Conservation (phyloP, 768 basidiomycete species). For the Favolaschia claudopus region DNA sequence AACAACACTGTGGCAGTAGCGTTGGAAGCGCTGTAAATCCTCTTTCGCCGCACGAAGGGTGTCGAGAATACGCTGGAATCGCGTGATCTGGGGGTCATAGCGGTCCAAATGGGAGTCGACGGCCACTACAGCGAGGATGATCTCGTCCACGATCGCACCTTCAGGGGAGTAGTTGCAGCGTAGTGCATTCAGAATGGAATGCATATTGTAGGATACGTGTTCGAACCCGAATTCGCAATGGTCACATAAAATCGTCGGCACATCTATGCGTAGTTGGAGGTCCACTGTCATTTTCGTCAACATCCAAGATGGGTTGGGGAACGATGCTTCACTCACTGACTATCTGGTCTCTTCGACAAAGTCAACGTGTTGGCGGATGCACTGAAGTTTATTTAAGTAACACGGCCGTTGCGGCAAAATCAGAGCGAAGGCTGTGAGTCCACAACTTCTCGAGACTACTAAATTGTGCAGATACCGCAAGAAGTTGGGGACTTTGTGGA, state of each 20-base stretch:
- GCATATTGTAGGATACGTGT: background rate
- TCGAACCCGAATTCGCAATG: constrained; percentile 13
- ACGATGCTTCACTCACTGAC: background rate
- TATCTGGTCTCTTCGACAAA: no score
- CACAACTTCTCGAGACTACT: no score
- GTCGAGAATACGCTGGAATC: constrained; percentile 8
- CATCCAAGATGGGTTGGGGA: background rate
- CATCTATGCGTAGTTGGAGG: background rate
- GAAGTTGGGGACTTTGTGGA: no score
- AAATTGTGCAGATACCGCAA: no score
- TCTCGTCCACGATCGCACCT: background rate
- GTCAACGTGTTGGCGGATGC: no score
- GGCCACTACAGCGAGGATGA: background rate
- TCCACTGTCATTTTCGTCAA: background rate
- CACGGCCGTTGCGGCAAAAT: no score
- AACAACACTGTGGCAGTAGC: constrained; percentile 7
- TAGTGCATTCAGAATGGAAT: background rate
- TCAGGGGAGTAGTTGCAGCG: constrained; percentile 18
- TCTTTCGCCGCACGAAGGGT: background rate
- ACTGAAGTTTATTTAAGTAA: no score
- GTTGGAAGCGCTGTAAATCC: constrained; percentile 5
- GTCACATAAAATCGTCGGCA: background rate
- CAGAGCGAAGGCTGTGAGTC: no score
- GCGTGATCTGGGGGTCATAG: constrained; percentile 17
- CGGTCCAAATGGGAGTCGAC: constrained; percentile 9